phyloP scores from a whole-genome alignment of 2,329 filamentous ascomycete genomes.

The Elsinoe necatrix region DNA sequence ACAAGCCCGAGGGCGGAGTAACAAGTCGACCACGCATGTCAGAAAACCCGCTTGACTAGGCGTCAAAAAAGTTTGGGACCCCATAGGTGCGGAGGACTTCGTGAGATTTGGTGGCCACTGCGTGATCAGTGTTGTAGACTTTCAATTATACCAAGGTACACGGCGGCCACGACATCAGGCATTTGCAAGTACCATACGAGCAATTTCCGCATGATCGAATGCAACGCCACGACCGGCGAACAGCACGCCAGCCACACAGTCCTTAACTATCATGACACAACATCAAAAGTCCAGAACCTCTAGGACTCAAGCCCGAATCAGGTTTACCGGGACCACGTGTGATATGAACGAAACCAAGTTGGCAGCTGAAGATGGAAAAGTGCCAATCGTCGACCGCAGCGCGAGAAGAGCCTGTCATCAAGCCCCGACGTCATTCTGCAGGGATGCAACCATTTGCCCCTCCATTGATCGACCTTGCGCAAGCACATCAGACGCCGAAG shows the following conservation, averaged over 20 bases:
- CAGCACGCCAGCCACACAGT: not conserved
- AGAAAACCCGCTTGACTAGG: too few species aligned
- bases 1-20: too few species aligned
- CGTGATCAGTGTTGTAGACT: too few species aligned
- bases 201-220: too few species aligned
- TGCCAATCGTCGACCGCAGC: not conserved
- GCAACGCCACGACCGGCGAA: not conserved
- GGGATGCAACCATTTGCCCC: not conserved
- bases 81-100: too few species aligned
- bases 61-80: too few species aligned
- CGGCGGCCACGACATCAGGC: too few species aligned
- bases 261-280: not conserved
- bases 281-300: not conserved
- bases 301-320: not conserved
- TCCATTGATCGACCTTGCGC: not conserved
- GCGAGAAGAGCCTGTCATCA: not conserved
- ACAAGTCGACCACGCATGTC: too few species aligned
- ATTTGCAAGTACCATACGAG: too few species aligned
- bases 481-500: not conserved
- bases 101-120: too few species aligned
- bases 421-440: conserved; percentile 12
- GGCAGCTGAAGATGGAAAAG: not conserved
- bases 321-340: conserved; percentile 4
- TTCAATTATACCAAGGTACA: too few species aligned
- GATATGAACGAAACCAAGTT: conserved; percentile 11